Evolutionary conservation across 129 eudicot genomes (phyloP).

Genomic region (Oenanthe sinensis): DNA sequence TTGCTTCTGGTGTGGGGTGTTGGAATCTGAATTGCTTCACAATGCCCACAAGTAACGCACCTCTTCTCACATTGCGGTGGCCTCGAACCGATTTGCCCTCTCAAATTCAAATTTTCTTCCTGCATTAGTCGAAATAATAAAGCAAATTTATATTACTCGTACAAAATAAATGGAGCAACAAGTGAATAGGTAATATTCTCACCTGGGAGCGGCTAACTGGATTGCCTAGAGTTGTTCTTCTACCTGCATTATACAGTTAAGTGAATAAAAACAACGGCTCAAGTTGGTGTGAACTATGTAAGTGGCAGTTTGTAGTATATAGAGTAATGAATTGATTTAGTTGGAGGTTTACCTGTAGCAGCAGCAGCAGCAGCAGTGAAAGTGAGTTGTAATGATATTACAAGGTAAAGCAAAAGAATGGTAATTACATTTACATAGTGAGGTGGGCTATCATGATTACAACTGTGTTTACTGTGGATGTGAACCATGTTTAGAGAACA

Average conservation of each 20-base stretch:
- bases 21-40: constrained; percentile 89
- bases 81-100: constrained; percentile 71
- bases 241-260: constrained; percentile 29
- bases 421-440: constrained; percentile 15
- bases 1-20: constrained; percentile 41
- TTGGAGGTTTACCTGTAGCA: constrained; percentile 30
- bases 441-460: constrained; percentile 10
- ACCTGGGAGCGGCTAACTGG: constrained; percentile 30
- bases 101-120: constrained; percentile 28
- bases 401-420: constrained; percentile 38
- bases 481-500: constrained; percentile 23
- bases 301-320: not conserved
- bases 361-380: constrained; percentile 27
- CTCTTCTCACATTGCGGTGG: constrained; percentile 85
- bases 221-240: constrained; percentile 33
- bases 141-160: not conserved
- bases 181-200: not conserved
- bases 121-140: constrained; percentile 8
- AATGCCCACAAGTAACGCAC: constrained; percentile 68
- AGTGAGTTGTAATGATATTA: constrained; percentile 30
- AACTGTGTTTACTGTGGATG: constrained; percentile 16
- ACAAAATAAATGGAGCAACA: not conserved
- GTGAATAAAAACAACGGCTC: not conserved
- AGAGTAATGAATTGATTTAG: not conserved
- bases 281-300: not conserved